Percentiles rank a stretch among this genome's conserved stretches.
Conservation (phyloP, 352 stramenopile species). For the Pythium phragmiticola region DNA sequence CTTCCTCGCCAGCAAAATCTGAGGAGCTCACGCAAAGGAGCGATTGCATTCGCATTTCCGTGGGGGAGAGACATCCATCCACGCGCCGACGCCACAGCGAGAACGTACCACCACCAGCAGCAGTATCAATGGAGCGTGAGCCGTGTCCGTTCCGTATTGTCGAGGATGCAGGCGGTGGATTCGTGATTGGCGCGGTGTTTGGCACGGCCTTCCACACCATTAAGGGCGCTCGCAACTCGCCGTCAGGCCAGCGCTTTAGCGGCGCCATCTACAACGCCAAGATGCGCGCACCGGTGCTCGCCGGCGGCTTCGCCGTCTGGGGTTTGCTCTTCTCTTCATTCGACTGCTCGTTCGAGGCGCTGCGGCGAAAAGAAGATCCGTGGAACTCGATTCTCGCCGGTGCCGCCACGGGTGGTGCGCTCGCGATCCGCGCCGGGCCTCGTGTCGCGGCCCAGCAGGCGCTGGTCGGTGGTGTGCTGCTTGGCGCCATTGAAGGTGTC, state of each 20-base stretch:
- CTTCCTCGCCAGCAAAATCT: constrained; percentile 11
- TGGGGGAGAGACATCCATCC: neutral
- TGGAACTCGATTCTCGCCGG: constrained; percentile 99
- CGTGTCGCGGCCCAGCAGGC: constrained; percentile 93
- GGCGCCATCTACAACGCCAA: constrained; percentile 94
- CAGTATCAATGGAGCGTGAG: constrained; percentile 74
- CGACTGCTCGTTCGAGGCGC: constrained; percentile 96
- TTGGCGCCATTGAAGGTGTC: constrained; percentile 97
- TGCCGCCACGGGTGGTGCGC: constrained; percentile 94
- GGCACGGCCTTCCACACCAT: constrained; percentile 96
- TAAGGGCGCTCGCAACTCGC: constrained; percentile 94
- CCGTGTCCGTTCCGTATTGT: constrained; percentile 99
- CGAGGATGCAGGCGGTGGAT: constrained; percentile 97
- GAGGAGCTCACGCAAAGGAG: constrained; percentile 11
- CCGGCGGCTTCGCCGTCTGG: constrained; percentile 94
- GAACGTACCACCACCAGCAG: constrained; percentile 1
- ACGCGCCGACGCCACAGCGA: neutral
- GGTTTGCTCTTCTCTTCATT: constrained; percentile 97
- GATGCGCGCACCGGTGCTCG: constrained; percentile 93
- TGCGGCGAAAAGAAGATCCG: constrained; percentile 98
- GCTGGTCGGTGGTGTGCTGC: constrained; percentile 93
- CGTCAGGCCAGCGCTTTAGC: constrained; percentile 87
- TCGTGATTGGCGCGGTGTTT: constrained; percentile 95
- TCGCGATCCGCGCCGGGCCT: constrained; percentile 93
- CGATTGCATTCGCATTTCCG: neutral